A percentile compares a stretch with the other conserved stretches of the same genome.
Conservation (phyloP, 2,329 filamentous ascomycete genomes). For the Helicocarpus griseus region DNA sequence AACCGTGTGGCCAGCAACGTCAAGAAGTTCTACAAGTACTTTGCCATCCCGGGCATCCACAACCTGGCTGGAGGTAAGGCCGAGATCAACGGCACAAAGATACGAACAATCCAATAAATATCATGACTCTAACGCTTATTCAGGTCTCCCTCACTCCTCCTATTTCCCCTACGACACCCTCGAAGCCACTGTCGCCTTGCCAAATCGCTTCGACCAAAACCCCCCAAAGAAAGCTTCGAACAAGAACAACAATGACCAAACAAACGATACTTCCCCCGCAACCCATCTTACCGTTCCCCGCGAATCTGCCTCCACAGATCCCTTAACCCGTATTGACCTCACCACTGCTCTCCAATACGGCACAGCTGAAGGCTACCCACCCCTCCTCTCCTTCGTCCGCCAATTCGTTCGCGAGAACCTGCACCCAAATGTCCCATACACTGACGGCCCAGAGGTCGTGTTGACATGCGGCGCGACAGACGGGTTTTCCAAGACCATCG, state of each 20-base stretch:
- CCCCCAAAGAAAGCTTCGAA: conserved; percentile 30
- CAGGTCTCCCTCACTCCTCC: conserved; percentile 67
- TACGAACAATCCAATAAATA: no score
- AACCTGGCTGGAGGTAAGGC: conserved; percentile 50
- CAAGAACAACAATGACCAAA: conserved; percentile 26
- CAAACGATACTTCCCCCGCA: conserved; percentile 19
- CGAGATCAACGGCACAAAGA: no score
- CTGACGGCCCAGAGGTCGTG: conserved; percentile 64
- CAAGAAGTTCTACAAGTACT: conserved; percentile 83
- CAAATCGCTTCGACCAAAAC: conserved; percentile 51
- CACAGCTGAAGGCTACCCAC: conserved; percentile 68
- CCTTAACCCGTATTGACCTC: conserved; percentile 65
- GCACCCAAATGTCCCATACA: conserved; percentile 73
- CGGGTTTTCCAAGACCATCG: conserved; percentile 68
- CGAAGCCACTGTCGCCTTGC: conserved; percentile 67
- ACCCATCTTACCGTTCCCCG: conserved; percentile 64
- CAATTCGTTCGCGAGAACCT: conserved; percentile 67
- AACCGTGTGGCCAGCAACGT: conserved; percentile 56
- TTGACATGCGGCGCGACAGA: conserved; percentile 78
- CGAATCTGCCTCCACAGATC: conserved; percentile 47
- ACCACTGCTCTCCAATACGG: conserved; percentile 80
- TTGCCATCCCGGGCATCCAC: conserved; percentile 52
- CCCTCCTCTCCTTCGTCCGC: conserved; percentile 66
- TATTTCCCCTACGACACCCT: conserved; percentile 90
- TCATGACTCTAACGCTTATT: no score